A percentile compares a stretch with the other conserved stretches of the same genome.
phyloP scores from a whole-genome alignment of 768 basidiomycete genomes.

The Pholiota conissans region DNA sequence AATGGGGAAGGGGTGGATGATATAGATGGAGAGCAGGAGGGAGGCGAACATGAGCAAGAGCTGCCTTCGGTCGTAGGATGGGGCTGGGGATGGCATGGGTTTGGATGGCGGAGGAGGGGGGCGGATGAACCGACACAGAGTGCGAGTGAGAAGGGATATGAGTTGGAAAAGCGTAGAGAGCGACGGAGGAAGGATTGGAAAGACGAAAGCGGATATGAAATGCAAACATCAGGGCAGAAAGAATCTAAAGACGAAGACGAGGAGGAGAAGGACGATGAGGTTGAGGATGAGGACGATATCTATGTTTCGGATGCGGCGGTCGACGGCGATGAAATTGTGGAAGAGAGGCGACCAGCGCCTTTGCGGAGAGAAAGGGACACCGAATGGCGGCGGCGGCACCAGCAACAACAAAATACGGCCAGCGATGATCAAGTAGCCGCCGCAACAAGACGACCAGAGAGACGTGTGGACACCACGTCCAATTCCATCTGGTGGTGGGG shows the following conservation, averaged over 20 bases:
- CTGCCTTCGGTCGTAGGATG: conserved; percentile 19
- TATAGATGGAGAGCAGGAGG: too few species aligned
- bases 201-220: neutral
- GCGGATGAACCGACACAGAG: conserved; percentile 1
- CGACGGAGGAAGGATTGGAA: neutral
- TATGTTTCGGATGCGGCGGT: conserved; percentile 15
- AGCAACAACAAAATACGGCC: neutral
- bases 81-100: conserved; percentile 79
- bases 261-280: conserved; percentile 11
- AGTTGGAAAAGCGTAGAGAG: neutral
- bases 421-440: neutral
- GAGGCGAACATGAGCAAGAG: neutral
- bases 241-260: too few species aligned
- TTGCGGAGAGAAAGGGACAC: neutral
- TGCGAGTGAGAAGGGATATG: neutral
- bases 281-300: conserved; percentile 18
- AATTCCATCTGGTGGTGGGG: conserved; percentile 81
- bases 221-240: conserved; percentile 7
- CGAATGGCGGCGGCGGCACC: neutral
- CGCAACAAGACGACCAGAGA: conserved; percentile 12
- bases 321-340: neutral
- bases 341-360: neutral
- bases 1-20: too few species aligned
- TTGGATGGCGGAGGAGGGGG: conserved; percentile 40
- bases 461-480: conserved; percentile 16